Evolutionary conservation across 148 eudicot species (phyloP).

Genomic region (Camellia sinensis): DNA sequence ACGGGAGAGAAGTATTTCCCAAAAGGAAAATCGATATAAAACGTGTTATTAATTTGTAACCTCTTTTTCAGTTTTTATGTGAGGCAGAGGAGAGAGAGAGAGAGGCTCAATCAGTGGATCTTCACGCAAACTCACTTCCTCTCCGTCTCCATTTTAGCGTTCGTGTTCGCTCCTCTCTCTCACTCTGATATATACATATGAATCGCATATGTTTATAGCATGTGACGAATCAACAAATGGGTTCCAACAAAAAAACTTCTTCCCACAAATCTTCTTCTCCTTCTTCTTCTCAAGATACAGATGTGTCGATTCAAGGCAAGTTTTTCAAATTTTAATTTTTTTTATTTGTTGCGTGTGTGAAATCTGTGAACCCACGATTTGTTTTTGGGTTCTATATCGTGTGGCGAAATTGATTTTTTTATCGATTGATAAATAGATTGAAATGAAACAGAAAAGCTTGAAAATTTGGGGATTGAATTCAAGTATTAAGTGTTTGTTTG

Average conservation of each 20-base stretch:
- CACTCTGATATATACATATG: background rate
- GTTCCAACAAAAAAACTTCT: slow-evolving; percentile 11
- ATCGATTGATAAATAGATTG: background rate
- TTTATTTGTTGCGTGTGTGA: background rate
- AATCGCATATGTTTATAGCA: background rate
- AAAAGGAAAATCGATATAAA: no score
- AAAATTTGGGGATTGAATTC: background rate
- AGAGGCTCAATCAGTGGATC: background rate
- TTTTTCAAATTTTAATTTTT: background rate
- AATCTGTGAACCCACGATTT: background rate
- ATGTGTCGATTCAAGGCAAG: slow-evolving; percentile 19
- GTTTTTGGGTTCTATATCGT: background rate
- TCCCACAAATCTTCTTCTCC: slow-evolving; percentile 17
- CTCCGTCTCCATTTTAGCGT: background rate
- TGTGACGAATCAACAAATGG: slow-evolving; percentile 7
- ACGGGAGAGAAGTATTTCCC: no score
- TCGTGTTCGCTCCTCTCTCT: background rate
- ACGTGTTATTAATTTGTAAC: no score
- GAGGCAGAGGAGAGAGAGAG: background rate
- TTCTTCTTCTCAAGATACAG: slow-evolving; percentile 11
- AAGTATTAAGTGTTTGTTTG: background rate
- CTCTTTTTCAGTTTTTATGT: background rate
- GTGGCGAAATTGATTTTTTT: background rate
- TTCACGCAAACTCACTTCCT: background rate
- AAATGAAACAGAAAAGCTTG: background rate